Base-by-base conservation (phyloP, 2,329 filamentous ascomycete genomes). In the Beauveria australis region DNA sequence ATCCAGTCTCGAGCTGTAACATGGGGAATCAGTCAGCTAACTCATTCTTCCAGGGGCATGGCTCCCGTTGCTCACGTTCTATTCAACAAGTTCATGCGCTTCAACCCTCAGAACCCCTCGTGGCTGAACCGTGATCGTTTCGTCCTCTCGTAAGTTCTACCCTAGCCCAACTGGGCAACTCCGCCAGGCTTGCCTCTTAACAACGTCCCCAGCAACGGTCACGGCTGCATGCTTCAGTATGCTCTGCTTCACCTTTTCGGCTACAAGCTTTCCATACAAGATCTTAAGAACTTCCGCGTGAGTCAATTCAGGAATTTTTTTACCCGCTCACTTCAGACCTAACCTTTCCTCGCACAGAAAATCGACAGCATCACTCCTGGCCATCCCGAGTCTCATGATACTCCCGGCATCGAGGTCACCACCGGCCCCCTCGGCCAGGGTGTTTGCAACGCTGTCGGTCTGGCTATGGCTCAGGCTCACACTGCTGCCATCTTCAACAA, bases 181-280 rank as follows among this genome's bases (percentile, higher is more conserved):
- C 60, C 14, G 26, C 14, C 30, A 53, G 49, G 59, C 28, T 24
- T 1, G 24, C 33, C 33, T 53, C 51, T 33, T 54, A 64, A 62
- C 64, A 63, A 67, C 60, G 51, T 53, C 18, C 5, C 14, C 70
- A 97, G 92, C 64, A 99, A 99, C 83, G 94, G 94, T 70, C 94
- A 99, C 81, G 94, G 89, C 70, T 99, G 94, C 86, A 96, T 99
- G 92, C 91, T 99, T 64, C 94, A 97, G 77, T 99, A 99, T 87
- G 89, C 93, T 72, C 85, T 99, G 69, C 89, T 99, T 71, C 94
- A 99, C 82, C 84, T 99, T 61, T 96, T 92, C 78, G 94, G 94
- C 76, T 99, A 96, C 76, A 85, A 79, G 65, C 70, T 99, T 69
- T 84, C 85, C 72, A 81, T 99, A 64, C 90, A 99, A 72, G 94